Evolutionary conservation across 2,329 filamentous ascomycete species (phyloP).

Genomic region (Emergomyces pasteurianus): DNA sequence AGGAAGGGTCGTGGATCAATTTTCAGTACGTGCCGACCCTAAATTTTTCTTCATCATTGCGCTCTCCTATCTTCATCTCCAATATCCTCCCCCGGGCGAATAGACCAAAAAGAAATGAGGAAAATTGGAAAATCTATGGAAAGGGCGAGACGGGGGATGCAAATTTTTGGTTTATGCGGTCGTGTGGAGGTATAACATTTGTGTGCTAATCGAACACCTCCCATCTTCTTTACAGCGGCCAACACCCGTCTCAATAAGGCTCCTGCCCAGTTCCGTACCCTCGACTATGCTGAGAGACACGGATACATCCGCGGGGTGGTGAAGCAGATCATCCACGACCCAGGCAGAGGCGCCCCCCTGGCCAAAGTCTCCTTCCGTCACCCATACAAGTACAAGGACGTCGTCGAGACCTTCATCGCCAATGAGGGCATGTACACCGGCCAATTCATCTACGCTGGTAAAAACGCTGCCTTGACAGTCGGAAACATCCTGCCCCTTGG

Average conservation of each 20-base stretch:
- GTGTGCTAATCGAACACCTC: background rate
- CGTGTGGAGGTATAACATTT: too few relatives aligned
- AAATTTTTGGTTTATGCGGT: too few relatives aligned
- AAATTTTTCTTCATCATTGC: constrained; percentile 13
- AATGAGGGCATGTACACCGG: constrained; percentile 99
- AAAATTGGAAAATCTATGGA: background rate
- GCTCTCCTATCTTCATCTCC: background rate
- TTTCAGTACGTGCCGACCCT: constrained; percentile 51
- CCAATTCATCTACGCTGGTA: constrained; percentile 99
- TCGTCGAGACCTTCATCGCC: constrained; percentile 99
- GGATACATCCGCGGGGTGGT: constrained; percentile 96
- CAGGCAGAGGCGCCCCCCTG: constrained; percentile 94
- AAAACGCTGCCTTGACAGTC: constrained; percentile 93
- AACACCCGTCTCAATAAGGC: constrained; percentile 90
- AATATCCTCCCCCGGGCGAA: background rate
- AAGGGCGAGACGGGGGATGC: background rate
- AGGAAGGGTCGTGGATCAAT: constrained; percentile 66
- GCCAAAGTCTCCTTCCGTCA: constrained; percentile 95
- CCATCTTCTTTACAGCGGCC: constrained; percentile 43
- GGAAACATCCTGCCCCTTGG: constrained; percentile 94
- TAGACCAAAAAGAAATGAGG: constrained; percentile 3
- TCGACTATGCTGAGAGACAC: constrained; percentile 95
- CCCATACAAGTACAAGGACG: constrained; percentile 95
- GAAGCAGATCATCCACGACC: constrained; percentile 98
- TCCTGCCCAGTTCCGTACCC: constrained; percentile 86